Base-by-base conservation (phyloP, 2,329 filamentous ascomycete species). In the Aspergillus sp. region DNA sequence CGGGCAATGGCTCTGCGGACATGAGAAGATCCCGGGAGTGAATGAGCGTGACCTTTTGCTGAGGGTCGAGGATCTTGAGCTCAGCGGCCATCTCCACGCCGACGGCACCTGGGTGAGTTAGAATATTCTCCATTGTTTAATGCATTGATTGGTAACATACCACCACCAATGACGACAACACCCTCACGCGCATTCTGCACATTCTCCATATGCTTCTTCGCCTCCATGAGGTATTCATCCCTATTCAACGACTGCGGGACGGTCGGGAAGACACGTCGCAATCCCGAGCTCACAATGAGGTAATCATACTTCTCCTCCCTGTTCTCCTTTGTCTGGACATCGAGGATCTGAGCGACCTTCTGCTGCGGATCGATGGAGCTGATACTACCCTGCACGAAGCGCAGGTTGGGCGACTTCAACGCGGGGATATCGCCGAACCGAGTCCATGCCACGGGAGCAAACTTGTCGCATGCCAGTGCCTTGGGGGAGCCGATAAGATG, bases 61-160 rank as follows among this genome's bases (percentile, higher is more conserved):
- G 57, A 0, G 88, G 86, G 48, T 83, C 75, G 26, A 82, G 70
- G 37, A 78, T 63, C 65, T 90, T 90, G 42, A 90, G 71, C 67
- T 93, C 87, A 1, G 85, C 81, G 0, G 88, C 86, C 76, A 91
- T 89, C 62, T 91, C 87, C 43, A 90, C 82, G 7, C 88, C 88
- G 1, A 90, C 87, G 6, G 87, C 88, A 39, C 85, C 76, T 34
- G 33, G 2, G 7, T 34, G 7, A 7, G 7, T 34, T 34, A 13
- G n/a, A 2, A 19, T n/a, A 19, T 19, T 19, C 9, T 9, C 19
- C 6, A 33, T 12, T 34, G 7, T 11, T 8, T 9, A 6, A n/a
- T 3, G n/a, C 9, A 12, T 1, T 11, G 10, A 27, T 7, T 5
- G n/a, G 10, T 7, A 11, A 40, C 50, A 9, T 44, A 76, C 76